These are phyloP conservation scores for Citrullus mucosospermus DNA, from an alignment of 306 rosid species.

Conservation along the genomic window DNA sequence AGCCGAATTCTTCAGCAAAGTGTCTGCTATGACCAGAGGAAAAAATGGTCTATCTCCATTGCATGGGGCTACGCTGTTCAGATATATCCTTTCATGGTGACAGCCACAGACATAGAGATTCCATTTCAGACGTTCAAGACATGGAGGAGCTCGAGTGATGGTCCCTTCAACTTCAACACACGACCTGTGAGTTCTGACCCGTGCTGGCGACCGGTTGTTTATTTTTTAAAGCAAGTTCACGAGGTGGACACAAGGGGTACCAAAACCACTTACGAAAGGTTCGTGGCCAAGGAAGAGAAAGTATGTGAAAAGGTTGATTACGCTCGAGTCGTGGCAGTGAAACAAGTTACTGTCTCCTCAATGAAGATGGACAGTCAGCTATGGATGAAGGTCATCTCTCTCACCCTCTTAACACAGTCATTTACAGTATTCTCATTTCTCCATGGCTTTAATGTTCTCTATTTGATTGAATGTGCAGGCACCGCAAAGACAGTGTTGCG, in stretches of 20 bases:
- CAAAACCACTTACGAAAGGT: conserved; percentile 36
- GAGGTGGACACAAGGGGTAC: conserved; percentile 37
- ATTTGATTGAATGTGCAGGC: conserved; percentile 31
- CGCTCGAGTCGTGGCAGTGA: conserved; percentile 15
- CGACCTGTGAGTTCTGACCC: conserved; percentile 55
- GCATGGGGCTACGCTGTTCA: conserved; percentile 90
- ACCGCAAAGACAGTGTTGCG: conserved; percentile 65
- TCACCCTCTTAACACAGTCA: background rate
- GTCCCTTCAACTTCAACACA: conserved; percentile 84
- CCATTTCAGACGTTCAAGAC: conserved; percentile 72
- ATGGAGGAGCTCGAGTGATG: conserved; percentile 60
- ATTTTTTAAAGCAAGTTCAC: conserved; percentile 32
- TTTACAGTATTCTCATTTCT: background rate
- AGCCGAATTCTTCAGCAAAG: conserved; percentile 61
- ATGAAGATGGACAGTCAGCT: conserved; percentile 45
- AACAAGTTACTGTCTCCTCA: conserved; percentile 42
- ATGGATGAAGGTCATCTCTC: conserved; percentile 48
- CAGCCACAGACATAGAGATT: conserved; percentile 37
- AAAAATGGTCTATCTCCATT: conserved; percentile 60
- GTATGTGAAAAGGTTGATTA: conserved; percentile 24
- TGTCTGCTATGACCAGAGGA: conserved; percentile 46
- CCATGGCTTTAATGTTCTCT: background rate
- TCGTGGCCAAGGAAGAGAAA: conserved; percentile 4
- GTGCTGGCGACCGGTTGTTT: conserved; percentile 42
- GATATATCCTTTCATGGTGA: conserved; percentile 39